A percentile compares a stretch with the other conserved stretches of the same genome.
Conservation (phyloP, 2,329 filamentous ascomycete genomes). For the Fusarium graminum region DNA sequence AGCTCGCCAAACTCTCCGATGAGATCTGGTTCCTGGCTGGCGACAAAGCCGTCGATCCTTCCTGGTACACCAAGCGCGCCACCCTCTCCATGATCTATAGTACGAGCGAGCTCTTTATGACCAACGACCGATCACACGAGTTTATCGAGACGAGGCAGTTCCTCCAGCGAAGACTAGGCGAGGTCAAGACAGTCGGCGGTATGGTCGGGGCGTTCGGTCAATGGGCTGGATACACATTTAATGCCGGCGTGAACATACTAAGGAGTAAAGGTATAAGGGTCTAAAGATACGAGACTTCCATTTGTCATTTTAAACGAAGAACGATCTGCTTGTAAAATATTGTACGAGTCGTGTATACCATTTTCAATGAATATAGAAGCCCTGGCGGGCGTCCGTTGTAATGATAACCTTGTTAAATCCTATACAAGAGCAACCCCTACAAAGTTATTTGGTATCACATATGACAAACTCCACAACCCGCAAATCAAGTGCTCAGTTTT, state of each 20-base stretch:
- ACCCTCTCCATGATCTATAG: constrained; percentile 72
- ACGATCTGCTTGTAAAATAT: constrained; percentile 44
- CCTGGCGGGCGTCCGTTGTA: constrained; percentile 28
- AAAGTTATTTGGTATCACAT: constrained; percentile 22
- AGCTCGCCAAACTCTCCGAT: constrained; percentile 86
- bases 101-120: constrained; percentile 92
- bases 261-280: constrained; percentile 90
- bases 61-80: constrained; percentile 82
- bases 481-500: constrained; percentile 12
- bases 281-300: constrained; percentile 55
- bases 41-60: constrained; percentile 83
- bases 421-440: constrained; percentile 20
- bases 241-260: constrained; percentile 82
- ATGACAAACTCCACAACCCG: constrained; percentile 29
- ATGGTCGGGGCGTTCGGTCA: constrained; percentile 74
- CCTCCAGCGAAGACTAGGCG: constrained; percentile 79
- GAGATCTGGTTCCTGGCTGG: constrained; percentile 92
- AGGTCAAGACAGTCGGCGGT: constrained; percentile 73
- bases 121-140: constrained; percentile 80
- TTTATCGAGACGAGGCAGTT: constrained; percentile 85
- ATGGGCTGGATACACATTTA: constrained; percentile 86
- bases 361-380: constrained; percentile 34
- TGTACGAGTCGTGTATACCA: constrained; percentile 46
- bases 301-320: background rate
- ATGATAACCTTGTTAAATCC: constrained; percentile 21